Evolutionary conservation across 2,329 filamentous ascomycete species (phyloP).

Genomic region (Ophiostoma piceae): DNA sequence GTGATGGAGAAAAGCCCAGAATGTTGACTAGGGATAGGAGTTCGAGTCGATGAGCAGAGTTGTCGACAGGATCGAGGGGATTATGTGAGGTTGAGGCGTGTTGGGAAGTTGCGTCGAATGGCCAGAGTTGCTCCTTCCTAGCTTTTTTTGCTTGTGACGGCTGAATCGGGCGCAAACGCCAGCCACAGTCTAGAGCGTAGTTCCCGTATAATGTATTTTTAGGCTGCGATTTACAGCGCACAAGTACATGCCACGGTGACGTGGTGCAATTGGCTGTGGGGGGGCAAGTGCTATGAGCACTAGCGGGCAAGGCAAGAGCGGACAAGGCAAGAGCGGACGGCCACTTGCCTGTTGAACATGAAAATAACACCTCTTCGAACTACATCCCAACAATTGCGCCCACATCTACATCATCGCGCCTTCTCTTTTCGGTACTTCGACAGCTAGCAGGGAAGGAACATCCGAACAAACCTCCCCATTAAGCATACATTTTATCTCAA

Average conservation of each 20-base stretch:
- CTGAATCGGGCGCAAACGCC: neutral
- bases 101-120: conserved; percentile 17
- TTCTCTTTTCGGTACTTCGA: neutral
- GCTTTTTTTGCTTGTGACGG: conserved; percentile 21
- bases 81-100: neutral
- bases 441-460: neutral
- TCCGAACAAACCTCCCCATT: neutral
- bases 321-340: conserved; percentile 8
- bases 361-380: conserved; percentile 24
- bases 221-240: conserved; percentile 7
- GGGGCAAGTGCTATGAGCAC: conserved; percentile 7
- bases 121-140: conserved; percentile 20
- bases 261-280: conserved; percentile 16
- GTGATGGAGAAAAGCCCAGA: neutral
- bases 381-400: conserved; percentile 15
- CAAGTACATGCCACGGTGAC: conserved; percentile 11
- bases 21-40: neutral
- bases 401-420: neutral
- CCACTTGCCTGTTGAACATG: conserved; percentile 11
- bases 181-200: conserved; percentile 3
- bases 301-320: conserved; percentile 18
- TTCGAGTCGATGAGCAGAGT: neutral
- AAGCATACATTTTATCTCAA: neutral
- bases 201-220: neutral
- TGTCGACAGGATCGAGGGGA: neutral